Evolutionary conservation across 176 grass and related monocot species (phyloP), one percentile per base, ranked within the genome.

Genomic region (Triticum timopheevii): DNA sequence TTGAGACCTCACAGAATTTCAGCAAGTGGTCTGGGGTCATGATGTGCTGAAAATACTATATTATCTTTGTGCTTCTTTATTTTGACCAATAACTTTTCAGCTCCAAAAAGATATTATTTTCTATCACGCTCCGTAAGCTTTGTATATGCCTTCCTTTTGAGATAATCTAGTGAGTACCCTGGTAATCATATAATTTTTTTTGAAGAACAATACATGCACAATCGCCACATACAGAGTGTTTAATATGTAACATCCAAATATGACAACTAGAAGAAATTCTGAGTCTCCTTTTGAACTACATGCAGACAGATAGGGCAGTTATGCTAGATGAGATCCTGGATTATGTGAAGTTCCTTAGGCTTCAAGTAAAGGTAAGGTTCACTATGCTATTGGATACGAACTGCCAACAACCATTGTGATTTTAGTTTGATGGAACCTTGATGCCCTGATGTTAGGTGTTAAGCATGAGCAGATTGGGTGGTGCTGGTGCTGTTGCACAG

Each of bases 291-390:
- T 86, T 89, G 67, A 86, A 67, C 61, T 86, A 81, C 86, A 83
- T 87, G 88, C 96, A 98, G 96, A 94, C 93, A 83, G 96, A 98
- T 91, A 98, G 91, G 88, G 96, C 96, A 92, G 93, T 84, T 79
- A 96, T 98, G 96, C 92, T 98, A 85, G 96, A 98, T 90, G 96
- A 98, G 88, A 96, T 98, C 76, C 87, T 98, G 20, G 93, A 96
- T 78, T 98, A 98, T 87, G 96, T 98, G 38, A 96, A 94, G 84
- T 98, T 98, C 83, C 88, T 98, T 87, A 98, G 94, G 84, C 93
- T 98, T 83, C 96, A 98, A 96, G 96, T 98, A 40, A 99, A 99
- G 97, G 97, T 99, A 83, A 61, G 61, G 63, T 64, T 78, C 38
- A 25, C 17, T 80, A 76, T 83, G 31, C 73, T 79, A 23, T 74